A percentile compares a stretch with the other conserved stretches of the same genome.
Conservation (phyloP, 2,329 filamentous ascomycete genomes). For the Tolypocladium ovalisporum region DNA sequence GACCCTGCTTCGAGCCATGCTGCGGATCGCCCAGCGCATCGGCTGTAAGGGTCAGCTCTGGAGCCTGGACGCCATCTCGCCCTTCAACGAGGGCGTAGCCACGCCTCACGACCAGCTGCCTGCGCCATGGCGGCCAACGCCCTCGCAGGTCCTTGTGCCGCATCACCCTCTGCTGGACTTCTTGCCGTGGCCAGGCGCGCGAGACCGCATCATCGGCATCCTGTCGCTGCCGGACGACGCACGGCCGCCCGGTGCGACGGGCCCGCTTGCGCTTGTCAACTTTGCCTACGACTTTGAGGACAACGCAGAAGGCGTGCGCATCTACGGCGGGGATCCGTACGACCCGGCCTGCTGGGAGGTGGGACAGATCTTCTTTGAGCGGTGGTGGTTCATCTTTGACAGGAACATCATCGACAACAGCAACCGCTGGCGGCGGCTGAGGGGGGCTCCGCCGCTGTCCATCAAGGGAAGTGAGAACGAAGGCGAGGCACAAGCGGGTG, state of each 20-base stretch:
- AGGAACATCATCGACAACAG: conserved; percentile 38
- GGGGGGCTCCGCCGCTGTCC: conserved; percentile 28
- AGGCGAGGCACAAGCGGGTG: neutral
- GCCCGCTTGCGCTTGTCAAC: conserved; percentile 35
- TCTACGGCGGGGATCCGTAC: conserved; percentile 39
- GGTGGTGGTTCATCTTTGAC: conserved; percentile 53
- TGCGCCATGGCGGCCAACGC: conserved; percentile 36
- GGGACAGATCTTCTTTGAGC: conserved; percentile 44
- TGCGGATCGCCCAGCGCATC: conserved; percentile 36
- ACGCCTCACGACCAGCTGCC: conserved; percentile 29
- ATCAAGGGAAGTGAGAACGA: neutral
- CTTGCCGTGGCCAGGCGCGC: conserved; percentile 44
- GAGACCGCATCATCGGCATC: conserved; percentile 41
- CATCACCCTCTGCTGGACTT: conserved; percentile 49
- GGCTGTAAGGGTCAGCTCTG: conserved; percentile 30
- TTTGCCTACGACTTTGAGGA: conserved; percentile 49
- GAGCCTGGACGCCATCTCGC: conserved; percentile 33
- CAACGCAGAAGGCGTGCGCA: conserved; percentile 34
- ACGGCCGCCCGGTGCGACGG: conserved; percentile 34
- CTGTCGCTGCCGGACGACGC: conserved; percentile 35
- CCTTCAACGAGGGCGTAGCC: conserved; percentile 26
- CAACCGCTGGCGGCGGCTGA: conserved; percentile 36
- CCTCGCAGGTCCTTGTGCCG: conserved; percentile 34
- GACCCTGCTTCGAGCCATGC: conserved; percentile 33
- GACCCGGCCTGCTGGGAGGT: conserved; percentile 42